These are phyloP conservation scores for Hypoxylon sp. DNA, from an alignment of 2,329 filamentous ascomycete genomes.

Conservation along the genomic window DNA sequence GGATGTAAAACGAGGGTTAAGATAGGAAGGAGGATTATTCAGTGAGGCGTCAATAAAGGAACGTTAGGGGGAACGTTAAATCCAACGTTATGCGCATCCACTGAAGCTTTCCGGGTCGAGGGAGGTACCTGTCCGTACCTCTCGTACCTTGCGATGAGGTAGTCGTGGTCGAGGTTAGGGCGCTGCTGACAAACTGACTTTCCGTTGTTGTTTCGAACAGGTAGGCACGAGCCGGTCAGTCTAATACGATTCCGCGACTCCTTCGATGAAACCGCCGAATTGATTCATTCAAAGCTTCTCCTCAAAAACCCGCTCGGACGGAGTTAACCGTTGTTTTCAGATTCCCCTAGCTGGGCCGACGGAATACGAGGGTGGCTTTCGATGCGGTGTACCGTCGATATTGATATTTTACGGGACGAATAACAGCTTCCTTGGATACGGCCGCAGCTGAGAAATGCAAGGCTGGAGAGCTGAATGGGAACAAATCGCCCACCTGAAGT, in stretches of 20 bases:
- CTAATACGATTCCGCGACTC: constrained; percentile 16
- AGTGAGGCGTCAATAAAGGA: constrained; percentile 15
- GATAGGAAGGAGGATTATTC: constrained; percentile 17
- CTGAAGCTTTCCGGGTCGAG: constrained; percentile 1
- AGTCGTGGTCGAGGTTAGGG: constrained; percentile 24
- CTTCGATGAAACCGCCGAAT: constrained; percentile 14
- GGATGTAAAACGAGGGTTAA: constrained; percentile 15
- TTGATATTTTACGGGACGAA: constrained; percentile 27
- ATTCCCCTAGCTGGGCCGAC: constrained; percentile 9
- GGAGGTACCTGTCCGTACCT: constrained; percentile 9
- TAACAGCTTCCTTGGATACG: constrained; percentile 18
- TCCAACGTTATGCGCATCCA: constrained; percentile 1
- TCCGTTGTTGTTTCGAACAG: constrained; percentile 2
- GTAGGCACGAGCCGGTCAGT: constrained; percentile 17
- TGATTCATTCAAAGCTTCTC: constrained; percentile 18
- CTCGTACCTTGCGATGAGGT: constrained; percentile 18
- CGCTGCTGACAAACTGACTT: constrained; percentile 11
- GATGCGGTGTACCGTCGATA: constrained; percentile 37
- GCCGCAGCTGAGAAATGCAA: constrained; percentile 37
- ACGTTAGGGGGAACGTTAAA: constrained; percentile 6
- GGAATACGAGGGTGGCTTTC: constrained; percentile 43
- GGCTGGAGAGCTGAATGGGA: constrained; percentile 47
- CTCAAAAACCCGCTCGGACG: constrained; percentile 9
- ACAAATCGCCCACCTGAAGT: constrained; percentile 42
- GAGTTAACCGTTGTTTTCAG: constrained; percentile 13